These are phyloP conservation scores for Bolboschoenus planiculmis DNA, from an alignment of 176 grass and related monocot species.

Conservation along the genomic window DNA sequence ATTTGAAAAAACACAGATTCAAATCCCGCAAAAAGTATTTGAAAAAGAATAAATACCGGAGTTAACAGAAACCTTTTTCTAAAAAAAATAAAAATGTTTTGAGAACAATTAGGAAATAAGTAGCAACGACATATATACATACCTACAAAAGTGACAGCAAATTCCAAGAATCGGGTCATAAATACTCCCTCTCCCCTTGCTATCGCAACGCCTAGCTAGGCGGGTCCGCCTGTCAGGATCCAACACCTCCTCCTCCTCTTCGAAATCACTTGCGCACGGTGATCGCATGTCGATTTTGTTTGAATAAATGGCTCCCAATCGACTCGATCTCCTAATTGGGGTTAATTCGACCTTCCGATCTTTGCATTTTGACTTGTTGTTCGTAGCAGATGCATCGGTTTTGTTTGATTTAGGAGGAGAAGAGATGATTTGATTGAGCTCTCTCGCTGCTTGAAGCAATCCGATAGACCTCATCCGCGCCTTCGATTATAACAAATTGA, in stretches of 20 bases:
- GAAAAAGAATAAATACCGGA: too few relatives aligned
- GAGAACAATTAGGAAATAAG: background rate
- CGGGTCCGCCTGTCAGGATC: constrained; percentile 33
- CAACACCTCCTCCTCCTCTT: constrained; percentile 17
- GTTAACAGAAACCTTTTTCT: too few relatives aligned
- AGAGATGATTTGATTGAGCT: constrained; percentile 41
- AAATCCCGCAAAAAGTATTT: too few relatives aligned
- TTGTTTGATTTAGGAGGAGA: constrained; percentile 22
- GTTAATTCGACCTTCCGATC: constrained; percentile 29
- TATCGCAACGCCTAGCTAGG: constrained; percentile 48
- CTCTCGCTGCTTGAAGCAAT: constrained; percentile 39
- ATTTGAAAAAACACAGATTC: too few relatives aligned
- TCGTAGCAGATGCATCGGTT: constrained; percentile 17
- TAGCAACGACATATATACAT: background rate
- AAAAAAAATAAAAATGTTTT: too few relatives aligned
- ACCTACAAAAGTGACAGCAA: constrained; percentile 91
- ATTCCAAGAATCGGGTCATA: constrained; percentile 80
- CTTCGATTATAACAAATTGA: constrained; percentile 24
- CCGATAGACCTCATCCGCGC: constrained; percentile 71
- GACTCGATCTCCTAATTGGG: constrained; percentile 55
- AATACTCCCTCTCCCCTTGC: constrained; percentile 52
- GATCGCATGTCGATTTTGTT: background rate
- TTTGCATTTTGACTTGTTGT: constrained; percentile 21
- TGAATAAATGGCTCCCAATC: constrained; percentile 24
- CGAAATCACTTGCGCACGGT: constrained; percentile 10